These are phyloP conservation scores for Mycena alexandri DNA, from an alignment of 768 basidiomycete species.

Conservation along the genomic window DNA sequence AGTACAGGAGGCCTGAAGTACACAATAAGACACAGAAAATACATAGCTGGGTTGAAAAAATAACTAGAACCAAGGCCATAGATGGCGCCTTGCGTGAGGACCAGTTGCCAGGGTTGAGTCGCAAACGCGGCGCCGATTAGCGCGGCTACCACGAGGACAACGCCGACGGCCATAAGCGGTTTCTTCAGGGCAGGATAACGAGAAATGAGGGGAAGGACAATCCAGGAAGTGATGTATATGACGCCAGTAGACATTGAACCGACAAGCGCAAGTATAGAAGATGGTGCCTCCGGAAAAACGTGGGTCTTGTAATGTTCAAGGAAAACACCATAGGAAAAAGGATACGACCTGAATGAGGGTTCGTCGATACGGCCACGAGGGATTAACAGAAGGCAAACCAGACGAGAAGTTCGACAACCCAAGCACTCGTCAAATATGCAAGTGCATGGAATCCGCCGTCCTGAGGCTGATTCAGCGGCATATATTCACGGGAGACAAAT, in stretches of 20 bases:
- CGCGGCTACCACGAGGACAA: constrained; percentile 40
- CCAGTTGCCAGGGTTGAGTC: constrained; percentile 34
- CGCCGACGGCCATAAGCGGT: constrained; percentile 40
- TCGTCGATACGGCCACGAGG: not conserved
- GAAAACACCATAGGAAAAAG: constrained; percentile 47
- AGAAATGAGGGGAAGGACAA: constrained; percentile 41
- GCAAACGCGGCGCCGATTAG: constrained; percentile 45
- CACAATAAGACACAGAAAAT: not conserved
- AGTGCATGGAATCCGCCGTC: constrained; percentile 32
- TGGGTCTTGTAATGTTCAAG: constrained; percentile 41
- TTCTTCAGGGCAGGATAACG: constrained; percentile 42
- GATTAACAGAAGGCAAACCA: constrained; percentile 34
- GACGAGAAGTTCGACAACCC: constrained; percentile 43
- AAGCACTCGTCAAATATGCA: constrained; percentile 41
- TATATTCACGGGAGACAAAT: not conserved
- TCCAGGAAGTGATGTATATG: constrained; percentile 41
- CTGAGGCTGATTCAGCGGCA: constrained; percentile 4
- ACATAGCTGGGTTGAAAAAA: not conserved
- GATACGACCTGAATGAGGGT: constrained; percentile 36
- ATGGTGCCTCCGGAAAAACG: constrained; percentile 36
- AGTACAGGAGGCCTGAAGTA: constrained; percentile 33
- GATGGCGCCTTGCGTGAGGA: constrained; percentile 42
- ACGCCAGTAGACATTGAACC: constrained; percentile 46
- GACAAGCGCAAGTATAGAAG: constrained; percentile 42
- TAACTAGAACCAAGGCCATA: constrained; percentile 46